phyloP scores from a whole-genome alignment of 345 rosid species.

The Orychophragmus violaceus region DNA sequence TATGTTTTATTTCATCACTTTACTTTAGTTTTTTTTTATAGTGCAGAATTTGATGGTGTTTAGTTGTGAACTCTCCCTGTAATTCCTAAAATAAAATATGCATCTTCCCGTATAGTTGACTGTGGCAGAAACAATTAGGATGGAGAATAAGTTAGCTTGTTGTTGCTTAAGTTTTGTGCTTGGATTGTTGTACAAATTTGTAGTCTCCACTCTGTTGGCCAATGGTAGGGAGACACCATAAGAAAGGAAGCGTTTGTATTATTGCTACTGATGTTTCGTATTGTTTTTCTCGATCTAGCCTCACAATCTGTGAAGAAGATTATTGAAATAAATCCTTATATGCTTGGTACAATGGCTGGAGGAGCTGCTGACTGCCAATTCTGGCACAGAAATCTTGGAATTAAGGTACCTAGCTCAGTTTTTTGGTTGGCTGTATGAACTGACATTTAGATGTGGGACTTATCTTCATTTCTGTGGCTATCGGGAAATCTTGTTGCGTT shows the following conservation, averaged over 20 bases:
- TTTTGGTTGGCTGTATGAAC: background rate
- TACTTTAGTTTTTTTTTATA: background rate
- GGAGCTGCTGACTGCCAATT: constrained; percentile 98
- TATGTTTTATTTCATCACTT: constrained; percentile 32
- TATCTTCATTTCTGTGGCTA: background rate
- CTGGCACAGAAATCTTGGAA: constrained; percentile 93
- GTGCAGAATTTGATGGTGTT: background rate
- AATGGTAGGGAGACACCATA: background rate
- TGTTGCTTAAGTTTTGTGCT: background rate
- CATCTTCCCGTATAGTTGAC: background rate
- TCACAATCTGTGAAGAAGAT: constrained; percentile 90
- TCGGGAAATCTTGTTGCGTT: background rate
- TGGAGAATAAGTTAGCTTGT: background rate
- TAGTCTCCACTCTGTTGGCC: background rate
- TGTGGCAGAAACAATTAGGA: background rate
- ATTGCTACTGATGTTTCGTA: constrained; percentile 6
- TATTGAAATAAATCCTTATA: constrained; percentile 89
- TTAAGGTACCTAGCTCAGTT: constrained; percentile 48
- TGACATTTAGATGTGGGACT: background rate
- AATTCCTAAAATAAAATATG: background rate
- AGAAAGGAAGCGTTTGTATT: background rate
- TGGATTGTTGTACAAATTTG: background rate
- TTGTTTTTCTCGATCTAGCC: constrained; percentile 35
- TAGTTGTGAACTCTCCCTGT: background rate
- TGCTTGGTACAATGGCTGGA: constrained; percentile 99